Conservation (phyloP, 179 eudicot species). For the Beta corolliflora region DNA sequence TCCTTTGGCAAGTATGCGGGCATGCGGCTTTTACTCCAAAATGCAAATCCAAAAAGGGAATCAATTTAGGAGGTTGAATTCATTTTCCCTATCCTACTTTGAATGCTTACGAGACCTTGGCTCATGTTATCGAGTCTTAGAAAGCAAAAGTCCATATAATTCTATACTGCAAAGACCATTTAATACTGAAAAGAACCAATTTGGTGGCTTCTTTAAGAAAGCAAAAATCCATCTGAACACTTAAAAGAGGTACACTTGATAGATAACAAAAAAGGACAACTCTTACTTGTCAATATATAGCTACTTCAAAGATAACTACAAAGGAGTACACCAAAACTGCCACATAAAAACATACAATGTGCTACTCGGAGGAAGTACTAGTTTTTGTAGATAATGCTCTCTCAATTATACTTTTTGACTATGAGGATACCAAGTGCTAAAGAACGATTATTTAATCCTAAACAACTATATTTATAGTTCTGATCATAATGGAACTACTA, state of each 20-base stretch:
- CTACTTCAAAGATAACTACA: slow-evolving; percentile 17
- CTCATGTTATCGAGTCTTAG: background rate
- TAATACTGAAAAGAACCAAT: slow-evolving; percentile 38
- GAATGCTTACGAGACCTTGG: background rate
- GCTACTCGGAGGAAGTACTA: background rate
- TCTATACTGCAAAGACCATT: slow-evolving; percentile 1
- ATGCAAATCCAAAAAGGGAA: background rate
- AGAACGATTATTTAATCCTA: too few relatives aligned
- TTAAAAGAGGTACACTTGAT: slow-evolving; percentile 25
- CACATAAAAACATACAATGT: slow-evolving; percentile 7
- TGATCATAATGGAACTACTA: too few relatives aligned
- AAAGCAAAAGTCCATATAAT: slow-evolving; percentile 8
- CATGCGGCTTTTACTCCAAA: background rate
- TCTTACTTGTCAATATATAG: slow-evolving; percentile 11
- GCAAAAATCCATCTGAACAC: slow-evolving; percentile 24
- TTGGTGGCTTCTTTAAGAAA: slow-evolving; percentile 40
- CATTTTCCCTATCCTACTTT: too few relatives aligned
- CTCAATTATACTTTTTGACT: slow-evolving; percentile 6
- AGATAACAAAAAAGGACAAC: slow-evolving; percentile 11
- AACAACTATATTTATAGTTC: too few relatives aligned
- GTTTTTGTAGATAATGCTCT: slow-evolving; percentile 17
- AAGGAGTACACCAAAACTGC: slow-evolving; percentile 21
- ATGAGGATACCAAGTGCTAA: too few relatives aligned
- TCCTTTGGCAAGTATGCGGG: background rate
- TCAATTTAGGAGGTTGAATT: too few relatives aligned